Evolutionary conservation across 371 early-diverging fungal species (phyloP), one percentile per base, ranked within the genome.

Genomic region (Mucor irregularis): DNA sequence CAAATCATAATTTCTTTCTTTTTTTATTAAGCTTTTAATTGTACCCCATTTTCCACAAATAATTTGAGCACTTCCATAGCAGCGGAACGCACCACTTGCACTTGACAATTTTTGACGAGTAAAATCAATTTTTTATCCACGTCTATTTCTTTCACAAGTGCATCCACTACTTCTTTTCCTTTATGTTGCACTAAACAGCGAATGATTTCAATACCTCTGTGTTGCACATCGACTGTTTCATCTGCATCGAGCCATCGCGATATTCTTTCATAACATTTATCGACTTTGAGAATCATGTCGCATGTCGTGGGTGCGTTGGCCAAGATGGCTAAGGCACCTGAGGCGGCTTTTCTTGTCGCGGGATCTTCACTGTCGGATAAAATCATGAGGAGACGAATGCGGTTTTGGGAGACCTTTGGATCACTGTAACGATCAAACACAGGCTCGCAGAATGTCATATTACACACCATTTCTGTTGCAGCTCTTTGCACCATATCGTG

Each of bases 391-490:
- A 96, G 66, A 35, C 90, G 84, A 40, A 95, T 74, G 31, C 81
- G 77, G 35, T 78, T 81, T 28, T 69, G 73, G 17, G 75, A 68
- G 33, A 53, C 11, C 39, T 58, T 56, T 28, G 78, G 69, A 25
- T 78, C 66, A 54, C 83, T 80, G 57, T 91, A 96, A 2, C 71
- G 55, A 39, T 86, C 85, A 74, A 89, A 93, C n/a, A 94, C 95
- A 0, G 80, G 74, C 13, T 84, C 85, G 49, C 85, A 85, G 61
- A 88, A 88, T 50, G 95, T 87, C 92, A 96, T 88, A 74, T 97
- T 97, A 72, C 97, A 96, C 1, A 96, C 66, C 22, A 89, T 80
- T 68, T 97, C 98, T 2, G 94, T 92, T 2, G 97, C 94, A 1
- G 98, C 95, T 2, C 97, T 83, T n/a, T 90, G 89, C 5, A 97